Conservation (phyloP, 441 rosid genomes). For the Brassica hybrid region DNA sequence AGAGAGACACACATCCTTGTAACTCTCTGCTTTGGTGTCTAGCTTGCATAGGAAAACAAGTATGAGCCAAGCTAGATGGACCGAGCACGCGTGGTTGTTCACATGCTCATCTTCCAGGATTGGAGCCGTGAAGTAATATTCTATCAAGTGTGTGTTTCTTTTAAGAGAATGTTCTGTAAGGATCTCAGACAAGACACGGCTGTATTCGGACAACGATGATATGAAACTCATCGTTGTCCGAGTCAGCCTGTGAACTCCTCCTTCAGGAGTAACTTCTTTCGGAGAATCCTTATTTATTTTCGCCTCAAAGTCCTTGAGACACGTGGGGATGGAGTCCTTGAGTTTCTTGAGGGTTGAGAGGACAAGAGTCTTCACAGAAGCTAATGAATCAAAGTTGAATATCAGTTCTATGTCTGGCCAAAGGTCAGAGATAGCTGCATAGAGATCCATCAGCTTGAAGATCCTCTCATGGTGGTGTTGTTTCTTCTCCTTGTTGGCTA, state of each 20-base stretch:
- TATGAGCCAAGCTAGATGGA: conserved; percentile 64
- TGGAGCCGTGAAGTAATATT: conserved; percentile 43
- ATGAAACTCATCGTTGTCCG: conserved; percentile 47
- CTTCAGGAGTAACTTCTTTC: conserved; percentile 41
- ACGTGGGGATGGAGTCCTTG: conserved; percentile 39
- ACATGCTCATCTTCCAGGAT: conserved; percentile 28
- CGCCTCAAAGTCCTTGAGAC: conserved; percentile 44
- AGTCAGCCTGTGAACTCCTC: conserved; percentile 58
- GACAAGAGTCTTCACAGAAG: conserved; percentile 49
- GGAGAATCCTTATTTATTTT: conserved; percentile 50
- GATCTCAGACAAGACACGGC: conserved; percentile 46
- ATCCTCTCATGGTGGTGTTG: conserved; percentile 32
- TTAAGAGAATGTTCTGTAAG: conserved; percentile 40
- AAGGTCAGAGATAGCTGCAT: conserved; percentile 47
- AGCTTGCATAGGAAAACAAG: conserved; percentile 74
- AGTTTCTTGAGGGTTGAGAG: conserved; percentile 50
- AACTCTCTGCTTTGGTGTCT: conserved; percentile 64
- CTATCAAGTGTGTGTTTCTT: conserved; percentile 33
- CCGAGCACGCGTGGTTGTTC: conserved; percentile 42
- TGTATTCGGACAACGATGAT: conserved; percentile 43
- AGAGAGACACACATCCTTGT: conserved; percentile 60
- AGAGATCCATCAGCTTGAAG: conserved; percentile 52
- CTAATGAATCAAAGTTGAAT: conserved; percentile 51
- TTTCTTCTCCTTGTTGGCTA: conserved; percentile 45
- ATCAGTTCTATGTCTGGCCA: conserved; percentile 55